A percentile compares a stretch with the other conserved stretches of the same genome.
phyloP scores from a whole-genome alignment of 306 rosid genomes.

The Dicorynia guianensis region DNA sequence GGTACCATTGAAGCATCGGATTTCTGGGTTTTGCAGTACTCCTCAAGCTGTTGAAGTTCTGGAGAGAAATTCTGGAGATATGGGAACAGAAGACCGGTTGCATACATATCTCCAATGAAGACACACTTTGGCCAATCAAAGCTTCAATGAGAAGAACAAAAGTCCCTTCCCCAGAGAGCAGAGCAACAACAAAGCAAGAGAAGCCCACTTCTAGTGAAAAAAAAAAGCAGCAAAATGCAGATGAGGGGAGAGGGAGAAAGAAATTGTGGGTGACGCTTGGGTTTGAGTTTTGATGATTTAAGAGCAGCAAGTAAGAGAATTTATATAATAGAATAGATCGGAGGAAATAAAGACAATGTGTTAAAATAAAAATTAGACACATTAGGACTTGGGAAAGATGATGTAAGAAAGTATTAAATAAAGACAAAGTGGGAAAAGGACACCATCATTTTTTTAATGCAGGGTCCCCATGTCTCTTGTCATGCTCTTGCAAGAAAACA shows the following conservation, averaged over 20 bases:
- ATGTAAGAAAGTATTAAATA: slow-evolving; percentile 47
- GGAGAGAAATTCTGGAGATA: slow-evolving; percentile 71
- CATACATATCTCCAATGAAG: slow-evolving; percentile 68
- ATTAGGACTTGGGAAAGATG: slow-evolving; percentile 28
- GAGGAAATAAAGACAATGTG: too few species aligned
- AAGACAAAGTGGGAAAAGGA: slow-evolving; percentile 73
- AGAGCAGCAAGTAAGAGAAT: slow-evolving; percentile 48
- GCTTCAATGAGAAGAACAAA: slow-evolving; percentile 34
- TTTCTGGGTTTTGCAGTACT: slow-evolving; percentile 73
- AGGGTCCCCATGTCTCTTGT: slow-evolving; percentile 56
- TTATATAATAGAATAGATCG: slow-evolving; percentile 35
- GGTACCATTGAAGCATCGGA: slow-evolving; percentile 73
- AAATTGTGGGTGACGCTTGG: neutral
- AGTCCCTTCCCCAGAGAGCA: neutral
- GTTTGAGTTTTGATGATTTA: slow-evolving; percentile 41
- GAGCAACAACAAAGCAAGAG: slow-evolving; percentile 29
- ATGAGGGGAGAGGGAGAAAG: neutral
- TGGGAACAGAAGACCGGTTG: slow-evolving; percentile 75
- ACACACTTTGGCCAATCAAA: slow-evolving; percentile 17
- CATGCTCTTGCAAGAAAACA: slow-evolving; percentile 31
- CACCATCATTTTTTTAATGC: slow-evolving; percentile 58
- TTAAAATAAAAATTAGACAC: too few species aligned
- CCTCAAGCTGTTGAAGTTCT: slow-evolving; percentile 80
- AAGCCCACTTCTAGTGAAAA: neutral
- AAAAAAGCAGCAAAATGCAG: slow-evolving; percentile 39